Evolutionary conservation across 176 grass and related monocot species (phyloP).

Genomic region (Urochloa ruziziensis): DNA sequence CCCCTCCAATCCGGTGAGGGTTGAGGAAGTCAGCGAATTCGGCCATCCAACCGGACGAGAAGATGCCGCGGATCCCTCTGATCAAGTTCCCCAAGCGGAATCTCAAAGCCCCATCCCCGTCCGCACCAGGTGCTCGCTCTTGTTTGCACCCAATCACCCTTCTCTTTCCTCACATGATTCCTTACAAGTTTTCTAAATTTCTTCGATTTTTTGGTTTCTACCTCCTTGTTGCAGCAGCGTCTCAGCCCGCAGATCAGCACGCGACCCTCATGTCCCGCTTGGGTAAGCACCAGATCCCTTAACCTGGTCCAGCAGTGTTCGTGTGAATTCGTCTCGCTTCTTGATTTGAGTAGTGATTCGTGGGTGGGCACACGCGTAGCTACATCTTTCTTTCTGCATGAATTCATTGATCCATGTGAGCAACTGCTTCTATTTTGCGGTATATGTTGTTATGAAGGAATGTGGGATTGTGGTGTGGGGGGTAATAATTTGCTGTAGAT

Average conservation of each 20-base stretch:
- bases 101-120: conserved; percentile 39
- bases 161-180: neutral
- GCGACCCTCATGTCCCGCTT: conserved; percentile 50
- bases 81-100: conserved; percentile 66
- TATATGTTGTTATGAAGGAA: neutral
- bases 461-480: too few species aligned
- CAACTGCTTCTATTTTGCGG: neutral
- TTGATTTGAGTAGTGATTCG: neutral
- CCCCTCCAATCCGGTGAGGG: neutral
- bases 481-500: neutral
- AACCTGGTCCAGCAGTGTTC: neutral
- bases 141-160: neutral
- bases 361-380: neutral
- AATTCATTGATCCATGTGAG: neutral
- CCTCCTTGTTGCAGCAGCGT: conserved; percentile 24
- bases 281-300: conserved; percentile 32
- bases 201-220: neutral
- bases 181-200: neutral
- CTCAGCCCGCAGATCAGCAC: conserved; percentile 47
- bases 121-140: conserved; percentile 36
- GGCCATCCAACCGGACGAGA: neutral
- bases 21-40: neutral
- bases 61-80: conserved; percentile 67
- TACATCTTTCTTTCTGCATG: neutral
- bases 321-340: neutral